phyloP scores from a whole-genome alignment of 1,139 yeast genomes.

The Candida mesenterica region DNA sequence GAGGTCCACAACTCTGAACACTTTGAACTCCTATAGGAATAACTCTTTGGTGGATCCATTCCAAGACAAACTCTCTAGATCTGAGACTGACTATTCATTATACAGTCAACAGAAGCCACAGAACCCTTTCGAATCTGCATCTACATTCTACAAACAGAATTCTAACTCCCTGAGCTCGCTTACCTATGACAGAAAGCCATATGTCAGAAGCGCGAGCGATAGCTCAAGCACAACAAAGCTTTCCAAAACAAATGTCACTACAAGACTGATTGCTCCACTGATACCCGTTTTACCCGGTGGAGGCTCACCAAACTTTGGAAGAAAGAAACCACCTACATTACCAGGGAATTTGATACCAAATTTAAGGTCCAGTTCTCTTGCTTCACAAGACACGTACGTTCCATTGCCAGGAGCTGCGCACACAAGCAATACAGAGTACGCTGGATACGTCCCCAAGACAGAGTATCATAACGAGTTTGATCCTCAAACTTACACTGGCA shows the following conservation, averaged over 20 bases:
- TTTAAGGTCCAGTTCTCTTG: too few species aligned
- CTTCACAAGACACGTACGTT: too few species aligned
- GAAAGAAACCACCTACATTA: neutral
- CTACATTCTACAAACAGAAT: constrained; percentile 1
- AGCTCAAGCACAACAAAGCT: neutral
- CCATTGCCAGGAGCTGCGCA: too few species aligned
- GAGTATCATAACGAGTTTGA: too few species aligned
- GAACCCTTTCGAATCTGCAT: constrained; percentile 3
- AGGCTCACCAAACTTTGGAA: neutral
- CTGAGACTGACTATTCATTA: neutral
- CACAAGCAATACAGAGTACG: too few species aligned
- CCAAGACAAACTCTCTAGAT: neutral
- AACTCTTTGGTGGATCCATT: constrained; percentile 4
- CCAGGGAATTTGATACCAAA: too few species aligned
- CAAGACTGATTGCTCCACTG: neutral
- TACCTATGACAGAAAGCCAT: constrained; percentile 2
- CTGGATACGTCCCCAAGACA: too few species aligned
- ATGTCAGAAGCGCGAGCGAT: neutral
- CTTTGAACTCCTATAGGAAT: neutral
- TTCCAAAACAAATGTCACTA: neutral
- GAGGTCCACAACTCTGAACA: neutral
- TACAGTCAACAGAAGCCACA: constrained; percentile 1
- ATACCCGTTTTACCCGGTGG: neutral
- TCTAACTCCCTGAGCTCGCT: constrained; percentile 11
- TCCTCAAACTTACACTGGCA: too few species aligned